These are phyloP conservation scores for Batrachochytrium dendrobatidis DNA, from an alignment of 371 early-diverging fungal species.

Conservation along the genomic window DNA sequence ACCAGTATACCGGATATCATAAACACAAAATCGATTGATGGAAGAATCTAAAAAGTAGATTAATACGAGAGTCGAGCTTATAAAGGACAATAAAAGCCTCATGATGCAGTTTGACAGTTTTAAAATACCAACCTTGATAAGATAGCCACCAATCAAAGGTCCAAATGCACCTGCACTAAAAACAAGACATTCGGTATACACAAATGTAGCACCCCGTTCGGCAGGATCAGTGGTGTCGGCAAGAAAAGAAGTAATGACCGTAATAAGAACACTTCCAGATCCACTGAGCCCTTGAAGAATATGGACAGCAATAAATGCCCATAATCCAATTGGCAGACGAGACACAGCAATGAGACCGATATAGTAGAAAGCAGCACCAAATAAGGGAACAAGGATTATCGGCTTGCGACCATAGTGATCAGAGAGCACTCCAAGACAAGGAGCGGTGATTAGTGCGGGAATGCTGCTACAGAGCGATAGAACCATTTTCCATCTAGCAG, in stretches of 20 bases:
- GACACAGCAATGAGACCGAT: constrained; percentile 19
- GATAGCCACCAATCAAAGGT: constrained; percentile 23
- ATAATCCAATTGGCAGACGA: constrained; percentile 11
- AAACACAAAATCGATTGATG: constrained; percentile 10
- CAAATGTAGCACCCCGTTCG: constrained; percentile 16
- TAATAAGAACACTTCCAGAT: constrained; percentile 6
- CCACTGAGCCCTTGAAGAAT: constrained; percentile 23
- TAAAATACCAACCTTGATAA: constrained; percentile 7
- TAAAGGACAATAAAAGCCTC: too few relatives aligned
- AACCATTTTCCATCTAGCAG: constrained; percentile 20
- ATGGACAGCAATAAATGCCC: constrained; percentile 19
- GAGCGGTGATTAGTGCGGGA: constrained; percentile 22
- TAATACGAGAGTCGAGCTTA: too few relatives aligned
- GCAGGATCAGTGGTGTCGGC: constrained; percentile 15
- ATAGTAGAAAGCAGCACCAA: constrained; percentile 17
- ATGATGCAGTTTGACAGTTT: too few relatives aligned
- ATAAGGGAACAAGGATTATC: constrained; percentile 18
- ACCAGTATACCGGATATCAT: constrained; percentile 3
- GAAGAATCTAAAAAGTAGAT: constrained; percentile 5
- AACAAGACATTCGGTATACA: constrained; percentile 19
- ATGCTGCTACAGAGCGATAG: constrained; percentile 15
- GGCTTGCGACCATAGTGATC: constrained; percentile 21
- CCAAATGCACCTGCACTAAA: constrained; percentile 22
- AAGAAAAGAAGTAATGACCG: constrained; percentile 16
- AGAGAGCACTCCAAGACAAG: constrained; percentile 17